Evolutionary conservation across 2,329 filamentous ascomycete species (phyloP).

Genomic region (Fusarium nurragi): DNA sequence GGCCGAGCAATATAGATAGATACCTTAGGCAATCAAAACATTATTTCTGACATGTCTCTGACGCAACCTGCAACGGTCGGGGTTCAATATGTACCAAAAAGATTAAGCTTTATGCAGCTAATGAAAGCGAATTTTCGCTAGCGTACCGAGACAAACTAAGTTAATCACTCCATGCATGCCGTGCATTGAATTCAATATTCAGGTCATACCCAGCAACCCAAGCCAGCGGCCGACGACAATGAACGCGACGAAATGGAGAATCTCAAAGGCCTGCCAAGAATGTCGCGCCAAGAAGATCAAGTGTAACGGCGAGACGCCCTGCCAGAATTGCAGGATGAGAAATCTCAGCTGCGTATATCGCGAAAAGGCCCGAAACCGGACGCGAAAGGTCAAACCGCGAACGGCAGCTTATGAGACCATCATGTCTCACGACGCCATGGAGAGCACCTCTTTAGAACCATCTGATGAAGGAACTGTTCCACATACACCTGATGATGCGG

Average conservation of each 20-base stretch:
- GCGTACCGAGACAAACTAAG: constrained; percentile 18
- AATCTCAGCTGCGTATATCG: constrained; percentile 46
- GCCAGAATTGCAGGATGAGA: constrained; percentile 43
- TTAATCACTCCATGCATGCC: constrained; percentile 29
- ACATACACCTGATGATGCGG: constrained; percentile 26
- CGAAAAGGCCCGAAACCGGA: constrained; percentile 46
- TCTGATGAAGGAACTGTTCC: constrained; percentile 38
- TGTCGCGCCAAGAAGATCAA: constrained; percentile 48
- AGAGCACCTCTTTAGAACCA: constrained; percentile 28
- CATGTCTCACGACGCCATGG: constrained; percentile 33
- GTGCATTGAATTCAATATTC: constrained; percentile 22
- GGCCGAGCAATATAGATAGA: background rate
- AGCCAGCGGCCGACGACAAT: constrained; percentile 21
- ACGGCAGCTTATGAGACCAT: constrained; percentile 38
- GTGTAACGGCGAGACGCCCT: constrained; percentile 47
- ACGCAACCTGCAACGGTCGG: background rate
- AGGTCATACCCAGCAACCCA: constrained; percentile 9
- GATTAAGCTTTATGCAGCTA: constrained; percentile 33
- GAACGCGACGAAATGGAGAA: constrained; percentile 46
- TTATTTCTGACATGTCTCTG: background rate
- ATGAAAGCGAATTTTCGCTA: constrained; percentile 23
- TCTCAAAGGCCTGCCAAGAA: constrained; percentile 49
- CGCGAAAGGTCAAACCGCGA: constrained; percentile 40
- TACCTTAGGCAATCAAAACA: background rate
- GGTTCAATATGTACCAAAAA: constrained; percentile 31